Evolutionary conservation across 495 filamentous ascomycete species (phyloP).

Genomic region (Podospora pseudopauciseta): DNA sequence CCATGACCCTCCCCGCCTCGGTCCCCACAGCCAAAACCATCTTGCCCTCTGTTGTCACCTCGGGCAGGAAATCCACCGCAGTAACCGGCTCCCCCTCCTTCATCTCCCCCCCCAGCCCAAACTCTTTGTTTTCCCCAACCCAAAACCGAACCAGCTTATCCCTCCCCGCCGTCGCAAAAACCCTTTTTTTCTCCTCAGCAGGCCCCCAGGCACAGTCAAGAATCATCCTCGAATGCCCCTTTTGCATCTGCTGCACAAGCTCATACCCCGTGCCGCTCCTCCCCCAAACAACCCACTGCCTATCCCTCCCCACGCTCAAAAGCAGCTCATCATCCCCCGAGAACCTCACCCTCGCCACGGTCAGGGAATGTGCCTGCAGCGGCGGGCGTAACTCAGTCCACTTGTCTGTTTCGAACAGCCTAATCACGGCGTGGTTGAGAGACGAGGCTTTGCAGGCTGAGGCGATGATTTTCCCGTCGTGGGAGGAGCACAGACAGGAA

Average conservation of each 20-base stretch:
- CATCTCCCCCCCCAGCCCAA: constrained; percentile 23
- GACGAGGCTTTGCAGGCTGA: constrained; percentile 93
- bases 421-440: constrained; percentile 88
- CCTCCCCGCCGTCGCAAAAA: constrained; percentile 83
- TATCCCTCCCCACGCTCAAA: constrained; percentile 85
- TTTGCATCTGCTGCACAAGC: constrained; percentile 61
- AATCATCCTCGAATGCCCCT: constrained; percentile 89
- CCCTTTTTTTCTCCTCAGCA: neutral
- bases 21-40: constrained; percentile 65
- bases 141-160: constrained; percentile 86
- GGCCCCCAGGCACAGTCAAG: constrained; percentile 81
- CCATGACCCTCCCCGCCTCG: constrained; percentile 52
- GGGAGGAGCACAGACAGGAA: constrained; percentile 76
- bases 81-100: constrained; percentile 58
- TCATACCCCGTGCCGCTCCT: constrained; percentile 45
- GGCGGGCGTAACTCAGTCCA: constrained; percentile 89
- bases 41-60: constrained; percentile 31
- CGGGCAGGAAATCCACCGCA: constrained; percentile 64
- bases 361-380: constrained; percentile 75
- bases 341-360: constrained; percentile 76
- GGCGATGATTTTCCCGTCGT: constrained; percentile 70
- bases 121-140: constrained; percentile 42
- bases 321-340: constrained; percentile 68
- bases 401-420: constrained; percentile 75
- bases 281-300: constrained; percentile 82